These are phyloP conservation scores for Tirmania nivea DNA, from an alignment of 495 filamentous ascomycete genomes.

Conservation along the genomic window DNA sequence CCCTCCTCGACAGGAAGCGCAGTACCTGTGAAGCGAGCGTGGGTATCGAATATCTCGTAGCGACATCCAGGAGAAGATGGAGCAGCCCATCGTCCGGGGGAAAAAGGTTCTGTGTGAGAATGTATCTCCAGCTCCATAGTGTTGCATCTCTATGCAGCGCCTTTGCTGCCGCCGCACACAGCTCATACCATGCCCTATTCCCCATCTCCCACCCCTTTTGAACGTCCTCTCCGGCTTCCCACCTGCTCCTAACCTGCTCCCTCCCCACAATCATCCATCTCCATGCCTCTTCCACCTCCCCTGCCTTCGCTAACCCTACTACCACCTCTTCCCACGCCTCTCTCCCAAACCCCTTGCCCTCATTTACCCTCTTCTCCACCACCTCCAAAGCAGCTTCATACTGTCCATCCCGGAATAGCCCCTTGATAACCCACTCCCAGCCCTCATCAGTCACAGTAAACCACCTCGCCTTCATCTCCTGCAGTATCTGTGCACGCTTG, in stretches of 20 bases:
- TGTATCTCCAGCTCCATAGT: slow-evolving; percentile 38
- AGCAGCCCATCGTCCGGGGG: slow-evolving; percentile 44
- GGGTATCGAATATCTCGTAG: slow-evolving; percentile 42
- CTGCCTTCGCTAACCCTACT: slow-evolving; percentile 42
- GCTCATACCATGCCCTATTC: slow-evolving; percentile 37
- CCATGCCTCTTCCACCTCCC: slow-evolving; percentile 56
- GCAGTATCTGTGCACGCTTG: slow-evolving; percentile 45
- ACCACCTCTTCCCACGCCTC: slow-evolving; percentile 63
- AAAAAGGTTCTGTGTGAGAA: slow-evolving; percentile 35
- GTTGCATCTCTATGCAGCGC: slow-evolving; percentile 32
- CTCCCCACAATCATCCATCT: slow-evolving; percentile 33
- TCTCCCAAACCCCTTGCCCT: slow-evolving; percentile 31
- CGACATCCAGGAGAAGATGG: slow-evolving; percentile 43
- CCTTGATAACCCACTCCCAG: slow-evolving; percentile 45
- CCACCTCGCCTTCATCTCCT: slow-evolving; percentile 49
- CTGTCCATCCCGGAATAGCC: slow-evolving; percentile 56
- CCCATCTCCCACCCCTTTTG: slow-evolving; percentile 19
- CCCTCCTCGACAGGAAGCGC: slow-evolving; percentile 32
- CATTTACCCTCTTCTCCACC: slow-evolving; percentile 37
- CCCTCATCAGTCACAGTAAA: slow-evolving; percentile 40
- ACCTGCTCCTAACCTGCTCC: slow-evolving; percentile 23
- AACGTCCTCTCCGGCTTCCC: too few relatives aligned
- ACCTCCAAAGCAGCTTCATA: slow-evolving; percentile 61
- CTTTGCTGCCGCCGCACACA: slow-evolving; percentile 46
- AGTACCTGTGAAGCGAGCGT: slow-evolving; percentile 44